phyloP scores from a whole-genome alignment of 2,329 filamentous ascomycete genomes.

The Cladosporium sp. region DNA sequence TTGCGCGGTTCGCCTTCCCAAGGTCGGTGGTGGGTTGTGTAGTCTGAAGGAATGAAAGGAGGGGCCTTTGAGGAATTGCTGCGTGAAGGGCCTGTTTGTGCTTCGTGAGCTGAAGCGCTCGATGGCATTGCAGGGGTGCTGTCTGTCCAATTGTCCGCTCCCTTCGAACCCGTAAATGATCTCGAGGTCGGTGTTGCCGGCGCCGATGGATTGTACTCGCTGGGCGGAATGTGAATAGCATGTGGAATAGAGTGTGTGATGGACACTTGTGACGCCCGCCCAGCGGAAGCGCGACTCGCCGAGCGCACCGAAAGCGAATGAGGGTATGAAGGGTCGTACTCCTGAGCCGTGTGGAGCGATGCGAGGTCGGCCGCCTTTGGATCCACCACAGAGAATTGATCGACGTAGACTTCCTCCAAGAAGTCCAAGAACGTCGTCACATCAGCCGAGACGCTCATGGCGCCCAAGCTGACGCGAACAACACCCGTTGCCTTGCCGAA shows the following conservation, averaged over 20 bases:
- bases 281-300: constrained; percentile 14
- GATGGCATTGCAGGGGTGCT: constrained; percentile 6
- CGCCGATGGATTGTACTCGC: background rate
- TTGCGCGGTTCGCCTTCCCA: constrained; percentile 39
- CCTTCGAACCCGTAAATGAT: background rate
- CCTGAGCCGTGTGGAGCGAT: background rate
- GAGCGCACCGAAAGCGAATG: constrained; percentile 12
- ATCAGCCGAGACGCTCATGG: constrained; percentile 61
- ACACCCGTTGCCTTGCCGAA: constrained; percentile 61
- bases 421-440: constrained; percentile 62
- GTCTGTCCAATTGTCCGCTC: constrained; percentile 3
- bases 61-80: constrained; percentile 26
- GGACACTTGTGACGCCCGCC: constrained; percentile 4
- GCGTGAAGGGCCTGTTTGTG: constrained; percentile 1
- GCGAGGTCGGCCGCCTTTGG: background rate
- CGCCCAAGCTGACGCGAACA: constrained; percentile 62
- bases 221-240: constrained; percentile 14
- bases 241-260: constrained; percentile 7
- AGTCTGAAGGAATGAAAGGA: constrained; percentile 37
- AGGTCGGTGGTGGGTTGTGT: constrained; percentile 34
- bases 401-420: constrained; percentile 37
- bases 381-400: constrained; percentile 12
- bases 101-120: constrained; percentile 14
- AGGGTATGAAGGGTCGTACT: constrained; percentile 12
- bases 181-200: constrained; percentile 8